Conservation (phyloP, 2,329 filamentous ascomycete species). For the Penicillium vulpinum region DNA sequence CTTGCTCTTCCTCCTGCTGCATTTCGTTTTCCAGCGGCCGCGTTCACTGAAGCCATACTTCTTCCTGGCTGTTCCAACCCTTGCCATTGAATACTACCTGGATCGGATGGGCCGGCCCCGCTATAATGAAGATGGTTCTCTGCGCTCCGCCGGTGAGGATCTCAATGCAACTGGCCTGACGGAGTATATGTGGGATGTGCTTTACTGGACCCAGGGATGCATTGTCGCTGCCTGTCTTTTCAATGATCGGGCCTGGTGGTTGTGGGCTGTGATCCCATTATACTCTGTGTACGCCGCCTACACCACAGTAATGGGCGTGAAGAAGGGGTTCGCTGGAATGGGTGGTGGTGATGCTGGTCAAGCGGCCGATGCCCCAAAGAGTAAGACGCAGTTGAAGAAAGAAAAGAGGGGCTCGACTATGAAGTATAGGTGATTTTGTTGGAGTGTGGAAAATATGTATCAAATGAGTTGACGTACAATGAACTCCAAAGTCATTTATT, state of each 20-base stretch:
- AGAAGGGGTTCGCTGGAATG: conserved; percentile 46
- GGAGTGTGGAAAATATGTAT: conserved; percentile 7
- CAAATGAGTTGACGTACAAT: conserved; percentile 4
- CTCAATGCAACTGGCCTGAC: conserved; percentile 83
- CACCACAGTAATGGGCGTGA: conserved; percentile 50
- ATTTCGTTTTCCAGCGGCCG: conserved; percentile 63
- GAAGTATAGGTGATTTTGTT: conserved; percentile 40
- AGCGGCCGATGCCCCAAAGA: conserved; percentile 34
- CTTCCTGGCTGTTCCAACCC: conserved; percentile 70
- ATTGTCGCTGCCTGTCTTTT: conserved; percentile 70
- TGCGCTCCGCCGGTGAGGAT: conserved; percentile 81
- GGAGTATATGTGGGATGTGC: conserved; percentile 96
- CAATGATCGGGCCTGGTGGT: conserved; percentile 76
- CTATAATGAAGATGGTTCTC: conserved; percentile 64
- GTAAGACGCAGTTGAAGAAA: conserved; percentile 56
- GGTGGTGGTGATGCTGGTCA: conserved; percentile 32
- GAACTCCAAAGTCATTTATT: background rate
- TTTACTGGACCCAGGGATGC: conserved; percentile 90
- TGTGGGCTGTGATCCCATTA: conserved; percentile 54
- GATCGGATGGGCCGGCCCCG: conserved; percentile 80
- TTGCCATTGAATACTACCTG: conserved; percentile 80
- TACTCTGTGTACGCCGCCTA: conserved; percentile 51
- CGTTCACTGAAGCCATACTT: conserved; percentile 66
- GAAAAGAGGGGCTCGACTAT: conserved; percentile 52
- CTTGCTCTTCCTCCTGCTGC: conserved; percentile 69